phyloP scores from a whole-genome alignment of 1,284 basidiomycete species.

The Chiua sp. region DNA sequence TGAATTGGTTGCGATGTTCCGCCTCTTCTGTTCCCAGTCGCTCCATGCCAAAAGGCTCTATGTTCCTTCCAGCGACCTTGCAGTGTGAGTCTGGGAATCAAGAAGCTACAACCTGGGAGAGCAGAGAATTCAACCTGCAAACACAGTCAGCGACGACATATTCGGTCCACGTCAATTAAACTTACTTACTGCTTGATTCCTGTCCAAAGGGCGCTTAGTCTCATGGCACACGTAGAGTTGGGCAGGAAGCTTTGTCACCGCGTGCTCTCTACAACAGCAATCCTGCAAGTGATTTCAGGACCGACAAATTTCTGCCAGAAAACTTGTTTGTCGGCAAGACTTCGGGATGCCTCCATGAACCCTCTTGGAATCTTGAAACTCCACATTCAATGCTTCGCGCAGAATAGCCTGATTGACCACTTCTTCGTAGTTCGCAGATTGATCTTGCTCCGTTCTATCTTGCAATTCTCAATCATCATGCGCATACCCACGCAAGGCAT shows the following conservation, averaged over 20 bases:
- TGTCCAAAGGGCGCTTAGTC: slow-evolving; percentile 61
- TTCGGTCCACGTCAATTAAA: neutral
- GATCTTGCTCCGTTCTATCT: slow-evolving; percentile 35
- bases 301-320: slow-evolving; percentile 18
- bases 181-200: slow-evolving; percentile 66
- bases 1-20: slow-evolving; percentile 67
- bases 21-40: slow-evolving; percentile 77
- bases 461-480: slow-evolving; percentile 25
- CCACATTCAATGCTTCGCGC: slow-evolving; percentile 44
- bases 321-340: slow-evolving; percentile 31
- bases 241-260: slow-evolving; percentile 50
- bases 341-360: slow-evolving; percentile 29
- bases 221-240: slow-evolving; percentile 59
- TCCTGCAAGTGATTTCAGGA: slow-evolving; percentile 39
- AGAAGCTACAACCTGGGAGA: slow-evolving; percentile 62
- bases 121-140: slow-evolving; percentile 58
- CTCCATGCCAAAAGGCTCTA: slow-evolving; percentile 68
- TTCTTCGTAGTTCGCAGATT: slow-evolving; percentile 42
- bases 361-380: slow-evolving; percentile 46
- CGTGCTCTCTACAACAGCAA: slow-evolving; percentile 53
- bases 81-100: slow-evolving; percentile 72
- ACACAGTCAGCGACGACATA: neutral
- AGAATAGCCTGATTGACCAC: slow-evolving; percentile 44
- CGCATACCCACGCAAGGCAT: slow-evolving; percentile 20
- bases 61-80: slow-evolving; percentile 63